Percentiles rank a stretch among this genome's conserved stretches.
Conservation (phyloP, 1,284 basidiomycete species). For the Lentinula novae-zelandiae region DNA sequence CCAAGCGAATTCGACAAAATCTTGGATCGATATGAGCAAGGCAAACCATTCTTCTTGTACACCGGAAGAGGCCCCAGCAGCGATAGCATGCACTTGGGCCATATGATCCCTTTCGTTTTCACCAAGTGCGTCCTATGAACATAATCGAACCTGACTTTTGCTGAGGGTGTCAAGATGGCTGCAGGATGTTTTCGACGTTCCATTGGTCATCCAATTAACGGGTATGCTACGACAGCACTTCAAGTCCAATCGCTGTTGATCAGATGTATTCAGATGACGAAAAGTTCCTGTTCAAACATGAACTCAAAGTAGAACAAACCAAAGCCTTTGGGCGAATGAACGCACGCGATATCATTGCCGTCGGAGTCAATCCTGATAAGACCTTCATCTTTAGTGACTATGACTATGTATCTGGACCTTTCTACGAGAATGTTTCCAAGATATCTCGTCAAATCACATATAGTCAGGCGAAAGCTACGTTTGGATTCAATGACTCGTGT, state of each 20-base stretch:
- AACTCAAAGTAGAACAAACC: constrained; percentile 89
- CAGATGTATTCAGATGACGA: constrained; percentile 76
- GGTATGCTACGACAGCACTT: constrained; percentile 39
- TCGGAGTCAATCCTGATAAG: constrained; percentile 89
- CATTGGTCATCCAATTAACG: constrained; percentile 93
- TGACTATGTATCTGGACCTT: constrained; percentile 85
- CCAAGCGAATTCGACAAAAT: constrained; percentile 90
- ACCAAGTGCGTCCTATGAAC: constrained; percentile 69
- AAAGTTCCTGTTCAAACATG: constrained; percentile 97
- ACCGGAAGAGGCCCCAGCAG: constrained; percentile 97
- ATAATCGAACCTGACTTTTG: neutral
- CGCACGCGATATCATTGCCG: constrained; percentile 94
- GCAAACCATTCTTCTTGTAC: constrained; percentile 98
- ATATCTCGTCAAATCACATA: constrained; percentile 93
- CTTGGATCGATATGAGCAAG: constrained; percentile 93
- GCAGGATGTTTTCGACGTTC: constrained; percentile 94
- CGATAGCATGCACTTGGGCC: constrained; percentile 97
- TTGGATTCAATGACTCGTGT: constrained; percentile 94
- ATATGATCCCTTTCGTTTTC: constrained; percentile 97
- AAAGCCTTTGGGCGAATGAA: constrained; percentile 84
- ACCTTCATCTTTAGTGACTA: constrained; percentile 98
- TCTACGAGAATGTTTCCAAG: constrained; percentile 94
- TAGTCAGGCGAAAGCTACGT: constrained; percentile 92
- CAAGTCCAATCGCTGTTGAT: no score
- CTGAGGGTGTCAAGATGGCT: constrained; percentile 66